These are phyloP conservation scores for Pancytospora philotis DNA, from an alignment of 371 early-diverging fungal species.

Conservation along the genomic window DNA sequence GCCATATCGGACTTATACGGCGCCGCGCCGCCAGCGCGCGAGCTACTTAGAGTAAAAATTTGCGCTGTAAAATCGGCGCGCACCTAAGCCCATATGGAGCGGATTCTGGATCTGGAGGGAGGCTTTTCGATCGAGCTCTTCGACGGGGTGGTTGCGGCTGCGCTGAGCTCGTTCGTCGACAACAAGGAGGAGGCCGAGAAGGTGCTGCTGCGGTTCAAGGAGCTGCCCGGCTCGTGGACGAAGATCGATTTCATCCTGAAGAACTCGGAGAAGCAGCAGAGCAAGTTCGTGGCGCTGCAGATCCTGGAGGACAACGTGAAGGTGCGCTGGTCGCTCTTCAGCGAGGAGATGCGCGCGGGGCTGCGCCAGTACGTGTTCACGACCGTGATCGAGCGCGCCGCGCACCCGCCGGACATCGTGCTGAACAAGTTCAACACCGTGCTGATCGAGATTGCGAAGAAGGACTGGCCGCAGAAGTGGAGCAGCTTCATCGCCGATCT, in stretches of 20 bases:
- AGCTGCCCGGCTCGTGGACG: constrained; percentile 87
- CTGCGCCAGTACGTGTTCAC: constrained; percentile 57
- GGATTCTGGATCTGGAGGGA: constrained; percentile 48
- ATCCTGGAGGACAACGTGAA: constrained; percentile 87
- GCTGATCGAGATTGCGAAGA: constrained; percentile 76
- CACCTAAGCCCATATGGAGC: constrained; percentile 49
- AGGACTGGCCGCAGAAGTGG: constrained; percentile 99
- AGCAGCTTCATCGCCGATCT: constrained; percentile 94
- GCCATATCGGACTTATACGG: too few relatives aligned
- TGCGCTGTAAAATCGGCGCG: too few relatives aligned
- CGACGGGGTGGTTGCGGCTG: constrained; percentile 49
- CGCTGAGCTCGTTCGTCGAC: constrained; percentile 24
- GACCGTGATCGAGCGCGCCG: constrained; percentile 37
- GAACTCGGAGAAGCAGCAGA: constrained; percentile 66
- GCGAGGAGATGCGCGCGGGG: constrained; percentile 74
- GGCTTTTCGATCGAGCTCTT: constrained; percentile 53
- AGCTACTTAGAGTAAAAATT: constrained; percentile 9
- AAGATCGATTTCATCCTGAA: constrained; percentile 82
- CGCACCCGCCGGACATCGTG: constrained; percentile 25
- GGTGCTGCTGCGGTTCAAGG: constrained; percentile 76
- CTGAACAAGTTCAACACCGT: constrained; percentile 56
- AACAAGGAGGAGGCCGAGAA: constrained; percentile 47
- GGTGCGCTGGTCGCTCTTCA: constrained; percentile 85
- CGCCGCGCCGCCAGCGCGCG: too few relatives aligned
- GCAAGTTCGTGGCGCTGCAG: constrained; percentile 85